Percentiles rank a stretch among this genome's conserved stretches.
These are phyloP conservation scores for Thelephora ganbajun DNA, from an alignment of 768 basidiomycete genomes.

Conservation along the genomic window DNA sequence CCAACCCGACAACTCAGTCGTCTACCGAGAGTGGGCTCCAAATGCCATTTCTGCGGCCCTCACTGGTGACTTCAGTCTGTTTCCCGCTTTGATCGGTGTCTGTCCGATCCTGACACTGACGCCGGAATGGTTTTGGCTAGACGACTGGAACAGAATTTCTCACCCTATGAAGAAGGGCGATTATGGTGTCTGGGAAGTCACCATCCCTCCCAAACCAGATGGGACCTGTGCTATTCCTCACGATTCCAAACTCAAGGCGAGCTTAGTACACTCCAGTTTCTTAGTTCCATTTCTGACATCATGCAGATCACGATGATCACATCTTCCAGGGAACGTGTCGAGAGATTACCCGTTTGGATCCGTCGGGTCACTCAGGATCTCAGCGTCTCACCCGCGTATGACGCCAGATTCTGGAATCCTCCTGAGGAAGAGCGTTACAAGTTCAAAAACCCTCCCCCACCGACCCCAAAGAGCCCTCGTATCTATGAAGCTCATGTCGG, in stretches of 20 bases:
- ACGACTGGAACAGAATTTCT: slow-evolving; percentile 74
- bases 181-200: slow-evolving; percentile 86
- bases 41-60: slow-evolving; percentile 70
- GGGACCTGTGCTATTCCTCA: slow-evolving; percentile 82
- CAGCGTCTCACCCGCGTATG: slow-evolving; percentile 78
- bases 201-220: slow-evolving; percentile 46
- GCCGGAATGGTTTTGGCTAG: slow-evolving; percentile 23
- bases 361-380: slow-evolving; percentile 92
- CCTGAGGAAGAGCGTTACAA: slow-evolving; percentile 53
- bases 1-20: slow-evolving; percentile 46
- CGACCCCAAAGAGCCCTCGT: slow-evolving; percentile 48
- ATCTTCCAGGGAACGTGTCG: slow-evolving; percentile 68
- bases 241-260: slow-evolving; percentile 84
- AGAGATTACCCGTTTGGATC: slow-evolving; percentile 91
- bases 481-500: slow-evolving; percentile 99
- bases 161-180: slow-evolving; percentile 78
- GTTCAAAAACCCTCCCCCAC: slow-evolving; percentile 69
- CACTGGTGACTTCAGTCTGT: slow-evolving; percentile 91
- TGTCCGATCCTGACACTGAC: not conserved
- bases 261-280: not conserved
- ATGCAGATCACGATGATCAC: slow-evolving; percentile 80
- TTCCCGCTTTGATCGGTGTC: slow-evolving; percentile 3
- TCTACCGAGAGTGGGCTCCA: slow-evolving; percentile 95
- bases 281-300: not conserved
- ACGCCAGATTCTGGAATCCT: slow-evolving; percentile 99